These are phyloP conservation scores for Peronospora belbahrii DNA, from an alignment of 352 stramenopile genomes.

Conservation along the genomic window DNA sequence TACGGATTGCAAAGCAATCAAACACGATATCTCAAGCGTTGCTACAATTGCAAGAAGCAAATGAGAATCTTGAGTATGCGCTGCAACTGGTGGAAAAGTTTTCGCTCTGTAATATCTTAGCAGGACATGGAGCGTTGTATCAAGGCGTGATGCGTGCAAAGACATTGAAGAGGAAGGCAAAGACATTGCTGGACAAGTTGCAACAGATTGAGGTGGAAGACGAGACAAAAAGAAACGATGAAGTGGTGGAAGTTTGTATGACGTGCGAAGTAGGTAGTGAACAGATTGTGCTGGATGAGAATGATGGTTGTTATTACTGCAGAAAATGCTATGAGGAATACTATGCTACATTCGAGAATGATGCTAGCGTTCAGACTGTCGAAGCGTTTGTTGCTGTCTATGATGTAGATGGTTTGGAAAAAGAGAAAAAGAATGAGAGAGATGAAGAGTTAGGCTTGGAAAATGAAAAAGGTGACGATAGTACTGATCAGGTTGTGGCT, in stretches of 20 bases:
- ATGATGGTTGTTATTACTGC: conserved; percentile 66
- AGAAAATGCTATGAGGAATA: conserved; percentile 57
- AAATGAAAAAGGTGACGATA: neutral
- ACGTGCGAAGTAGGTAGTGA: conserved; percentile 32
- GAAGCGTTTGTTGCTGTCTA: neutral
- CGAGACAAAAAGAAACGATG: neutral
- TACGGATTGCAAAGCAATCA: conserved; percentile 14
- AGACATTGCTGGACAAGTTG: conserved; percentile 12
- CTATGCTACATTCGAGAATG: conserved; percentile 28
- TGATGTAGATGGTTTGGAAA: neutral
- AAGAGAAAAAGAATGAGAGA: neutral
- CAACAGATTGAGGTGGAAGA: neutral
- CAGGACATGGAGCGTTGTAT: conserved; percentile 20
- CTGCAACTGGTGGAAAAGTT: conserved; percentile 40
- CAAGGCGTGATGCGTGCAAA: conserved; percentile 24
- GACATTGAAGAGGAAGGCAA: conserved; percentile 4
- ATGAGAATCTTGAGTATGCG: conserved; percentile 42
- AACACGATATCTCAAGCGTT: neutral
- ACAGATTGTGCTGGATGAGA: conserved; percentile 45
- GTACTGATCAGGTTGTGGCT: neutral
- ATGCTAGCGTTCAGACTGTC: neutral
- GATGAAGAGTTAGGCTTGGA: neutral
- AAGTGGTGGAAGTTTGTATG: conserved; percentile 21
- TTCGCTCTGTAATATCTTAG: conserved; percentile 18
- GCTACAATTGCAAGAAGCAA: conserved; percentile 20